Conservation (phyloP, 805 yeast species). For the Myxozyma kluyveri region DNA sequence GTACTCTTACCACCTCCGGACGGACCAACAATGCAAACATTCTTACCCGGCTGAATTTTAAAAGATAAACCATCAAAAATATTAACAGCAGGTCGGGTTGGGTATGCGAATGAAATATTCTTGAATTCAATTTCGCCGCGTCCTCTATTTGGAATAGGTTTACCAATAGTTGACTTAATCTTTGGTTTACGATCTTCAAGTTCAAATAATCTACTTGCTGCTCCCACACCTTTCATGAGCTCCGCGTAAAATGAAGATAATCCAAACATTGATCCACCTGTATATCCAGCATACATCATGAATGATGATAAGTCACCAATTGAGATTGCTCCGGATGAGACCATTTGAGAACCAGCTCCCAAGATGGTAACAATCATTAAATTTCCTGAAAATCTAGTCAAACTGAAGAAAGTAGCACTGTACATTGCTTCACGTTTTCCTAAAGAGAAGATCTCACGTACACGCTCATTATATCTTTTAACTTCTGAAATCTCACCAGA, state of each 20-base stretch:
- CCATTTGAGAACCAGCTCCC: slow-evolving; percentile 79
- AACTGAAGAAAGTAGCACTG: slow-evolving; percentile 27
- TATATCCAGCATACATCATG: slow-evolving; percentile 91
- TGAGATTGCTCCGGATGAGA: slow-evolving; percentile 68
- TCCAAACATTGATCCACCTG: slow-evolving; percentile 91
- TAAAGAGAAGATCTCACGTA: slow-evolving; percentile 59
- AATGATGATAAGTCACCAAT: slow-evolving; percentile 89
- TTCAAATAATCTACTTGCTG: slow-evolving; percentile 88
- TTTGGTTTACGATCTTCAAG: slow-evolving; percentile 72
- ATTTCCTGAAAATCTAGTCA: slow-evolving; percentile 81
- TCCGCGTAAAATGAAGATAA: slow-evolving; percentile 88
- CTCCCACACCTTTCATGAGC: slow-evolving; percentile 96
- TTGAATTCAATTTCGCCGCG: slow-evolving; percentile 51
- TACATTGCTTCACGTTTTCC: slow-evolving; percentile 73
- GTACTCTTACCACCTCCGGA: slow-evolving; percentile 96
- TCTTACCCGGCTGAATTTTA: slow-evolving; percentile 71
- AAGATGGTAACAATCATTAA: slow-evolving; percentile 71
- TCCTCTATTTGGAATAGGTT: slow-evolving; percentile 28
- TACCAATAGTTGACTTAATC: slow-evolving; percentile 66
- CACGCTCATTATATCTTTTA: slow-evolving; percentile 67
- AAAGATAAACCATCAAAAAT: slow-evolving; percentile 64
- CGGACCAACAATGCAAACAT: slow-evolving; percentile 94
- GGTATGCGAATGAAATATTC: slow-evolving; percentile 70
- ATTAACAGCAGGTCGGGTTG: slow-evolving; percentile 70
- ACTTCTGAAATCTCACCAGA: slow-evolving; percentile 81